Evolutionary conservation across 192 early-diverging fungal species (phyloP).

Genomic region (Coemansia sp.): DNA sequence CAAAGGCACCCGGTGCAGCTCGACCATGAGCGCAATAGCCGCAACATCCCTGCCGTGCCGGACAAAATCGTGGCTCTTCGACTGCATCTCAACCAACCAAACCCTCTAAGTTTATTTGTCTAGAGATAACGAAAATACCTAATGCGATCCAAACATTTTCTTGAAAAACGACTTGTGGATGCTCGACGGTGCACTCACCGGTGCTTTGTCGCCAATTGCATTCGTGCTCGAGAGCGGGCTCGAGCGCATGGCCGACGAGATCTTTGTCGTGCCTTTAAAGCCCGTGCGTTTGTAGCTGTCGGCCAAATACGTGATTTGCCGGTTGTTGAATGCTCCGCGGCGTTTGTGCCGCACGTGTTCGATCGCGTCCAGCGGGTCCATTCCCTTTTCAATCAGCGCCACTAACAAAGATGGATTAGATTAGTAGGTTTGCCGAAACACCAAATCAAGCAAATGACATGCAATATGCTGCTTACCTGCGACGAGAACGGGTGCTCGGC

Average conservation of each 20-base stretch:
- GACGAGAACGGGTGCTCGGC: slow-evolving; percentile 90
- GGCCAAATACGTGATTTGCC: slow-evolving; percentile 68
- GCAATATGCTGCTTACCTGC: slow-evolving; percentile 43
- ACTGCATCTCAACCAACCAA: slow-evolving; percentile 41
- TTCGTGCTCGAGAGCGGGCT: slow-evolving; percentile 18
- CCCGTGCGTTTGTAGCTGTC: slow-evolving; percentile 48
- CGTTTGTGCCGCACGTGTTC: slow-evolving; percentile 71
- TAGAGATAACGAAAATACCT: slow-evolving; percentile 15
- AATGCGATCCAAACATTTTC: slow-evolving; percentile 55
- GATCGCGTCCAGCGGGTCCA: slow-evolving; percentile 73
- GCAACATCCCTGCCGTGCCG: slow-evolving; percentile 23
- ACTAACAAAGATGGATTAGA: slow-evolving; percentile 25
- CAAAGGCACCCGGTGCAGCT: slow-evolving; percentile 1
- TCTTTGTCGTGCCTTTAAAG: slow-evolving; percentile 29
- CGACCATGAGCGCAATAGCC: slow-evolving; percentile 7
- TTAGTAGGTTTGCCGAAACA: neutral
- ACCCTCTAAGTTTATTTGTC: slow-evolving; percentile 7
- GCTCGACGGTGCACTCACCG: slow-evolving; percentile 13
- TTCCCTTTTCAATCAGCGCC: slow-evolving; percentile 75
- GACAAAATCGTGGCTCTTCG: slow-evolving; percentile 46
- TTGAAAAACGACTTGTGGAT: slow-evolving; percentile 47
- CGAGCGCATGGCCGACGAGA: slow-evolving; percentile 20
- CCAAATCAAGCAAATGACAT: neutral
- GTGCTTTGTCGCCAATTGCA: neutral
- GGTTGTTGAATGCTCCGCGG: slow-evolving; percentile 78